Percentiles rank a stretch among this genome's conserved stretches.
phyloP scores from a whole-genome alignment of 305 asterid species.

The Fraxinus angustifolia region DNA sequence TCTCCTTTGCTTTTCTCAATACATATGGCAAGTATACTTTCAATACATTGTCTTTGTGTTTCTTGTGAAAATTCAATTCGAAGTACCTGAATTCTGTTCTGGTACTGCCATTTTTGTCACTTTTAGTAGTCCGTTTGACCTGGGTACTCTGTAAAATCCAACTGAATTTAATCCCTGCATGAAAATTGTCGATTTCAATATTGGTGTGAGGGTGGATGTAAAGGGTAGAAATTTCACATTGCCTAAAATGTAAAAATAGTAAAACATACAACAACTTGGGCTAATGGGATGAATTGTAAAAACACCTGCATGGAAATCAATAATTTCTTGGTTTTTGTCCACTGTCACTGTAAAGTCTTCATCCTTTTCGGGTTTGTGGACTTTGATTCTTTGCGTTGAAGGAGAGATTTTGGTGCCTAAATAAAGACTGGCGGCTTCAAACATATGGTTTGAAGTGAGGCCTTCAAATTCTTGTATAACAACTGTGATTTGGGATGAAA shows the following conservation, averaged over 20 bases:
- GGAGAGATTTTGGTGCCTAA: constrained; percentile 49
- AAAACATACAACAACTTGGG: neutral
- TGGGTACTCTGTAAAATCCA: constrained; percentile 48
- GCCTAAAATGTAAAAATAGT: neutral
- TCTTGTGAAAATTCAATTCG: constrained; percentile 57
- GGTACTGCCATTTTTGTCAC: constrained; percentile 17
- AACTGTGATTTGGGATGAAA: constrained; percentile 49
- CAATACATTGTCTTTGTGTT: constrained; percentile 43
- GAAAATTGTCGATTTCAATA: neutral
- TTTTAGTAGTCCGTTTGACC: constrained; percentile 24
- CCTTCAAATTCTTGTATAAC: constrained; percentile 66
- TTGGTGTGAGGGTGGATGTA: neutral
- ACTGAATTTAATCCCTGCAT: constrained; percentile 30
- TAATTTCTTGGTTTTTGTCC: constrained; percentile 52
- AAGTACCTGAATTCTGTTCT: constrained; percentile 41
- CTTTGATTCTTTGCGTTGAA: constrained; percentile 51
- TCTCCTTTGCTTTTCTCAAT: constrained; percentile 43
- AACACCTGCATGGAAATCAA: constrained; percentile 40
- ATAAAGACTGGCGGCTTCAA: constrained; percentile 47
- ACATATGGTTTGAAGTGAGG: constrained; percentile 58
- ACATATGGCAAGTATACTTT: constrained; percentile 48
- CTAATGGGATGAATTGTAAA: constrained; percentile 31
- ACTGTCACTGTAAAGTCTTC: constrained; percentile 46
- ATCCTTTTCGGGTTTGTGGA: constrained; percentile 52
- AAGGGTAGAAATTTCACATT: neutral